phyloP scores from a whole-genome alignment of 2,329 filamentous ascomycete species.

The Pleurostoma richardsiae region DNA sequence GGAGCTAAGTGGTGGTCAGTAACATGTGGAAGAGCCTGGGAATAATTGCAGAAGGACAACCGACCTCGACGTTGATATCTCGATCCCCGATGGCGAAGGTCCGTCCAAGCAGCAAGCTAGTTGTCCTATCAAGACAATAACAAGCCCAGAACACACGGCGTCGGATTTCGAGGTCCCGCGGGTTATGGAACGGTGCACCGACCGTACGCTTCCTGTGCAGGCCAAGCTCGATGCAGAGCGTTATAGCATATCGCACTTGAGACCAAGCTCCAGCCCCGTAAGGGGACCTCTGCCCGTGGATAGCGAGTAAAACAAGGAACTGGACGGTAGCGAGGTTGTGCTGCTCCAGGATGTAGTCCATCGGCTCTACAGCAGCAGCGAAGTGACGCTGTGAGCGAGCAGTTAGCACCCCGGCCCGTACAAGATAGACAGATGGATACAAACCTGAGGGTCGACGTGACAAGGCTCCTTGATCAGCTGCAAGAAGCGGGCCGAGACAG shows the following conservation, averaged over 20 bases:
- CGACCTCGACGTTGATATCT: slow-evolving; percentile 23
- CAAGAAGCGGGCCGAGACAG: slow-evolving; percentile 17
- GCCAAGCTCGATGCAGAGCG: slow-evolving; percentile 23
- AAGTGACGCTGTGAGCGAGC: slow-evolving; percentile 12
- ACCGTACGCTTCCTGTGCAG: slow-evolving; percentile 16
- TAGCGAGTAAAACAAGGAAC: slow-evolving; percentile 22
- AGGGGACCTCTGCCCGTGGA: slow-evolving; percentile 25
- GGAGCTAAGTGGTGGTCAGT: slow-evolving; percentile 1
- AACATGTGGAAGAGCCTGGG: too few relatives aligned
- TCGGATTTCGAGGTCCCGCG: slow-evolving; percentile 17
- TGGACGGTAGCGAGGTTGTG: slow-evolving; percentile 25
- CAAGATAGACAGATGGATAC: too few relatives aligned
- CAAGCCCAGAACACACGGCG: slow-evolving; percentile 26
- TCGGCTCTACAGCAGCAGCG: slow-evolving; percentile 19
- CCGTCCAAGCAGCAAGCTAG: slow-evolving; percentile 24
- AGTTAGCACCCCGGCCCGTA: neutral
- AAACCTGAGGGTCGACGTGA: slow-evolving; percentile 15
- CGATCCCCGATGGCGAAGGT: slow-evolving; percentile 26
- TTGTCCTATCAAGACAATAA: slow-evolving; percentile 26
- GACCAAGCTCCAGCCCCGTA: slow-evolving; percentile 28
- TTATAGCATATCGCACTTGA: slow-evolving; percentile 22
- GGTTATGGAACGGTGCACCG: neutral
- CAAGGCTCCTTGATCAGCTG: slow-evolving; percentile 17
- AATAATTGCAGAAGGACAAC: slow-evolving; percentile 6
- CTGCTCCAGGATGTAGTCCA: slow-evolving; percentile 25